Conservation (phyloP, 2,329 filamentous ascomycete species). For the Colletotrichum lupini region DNA sequence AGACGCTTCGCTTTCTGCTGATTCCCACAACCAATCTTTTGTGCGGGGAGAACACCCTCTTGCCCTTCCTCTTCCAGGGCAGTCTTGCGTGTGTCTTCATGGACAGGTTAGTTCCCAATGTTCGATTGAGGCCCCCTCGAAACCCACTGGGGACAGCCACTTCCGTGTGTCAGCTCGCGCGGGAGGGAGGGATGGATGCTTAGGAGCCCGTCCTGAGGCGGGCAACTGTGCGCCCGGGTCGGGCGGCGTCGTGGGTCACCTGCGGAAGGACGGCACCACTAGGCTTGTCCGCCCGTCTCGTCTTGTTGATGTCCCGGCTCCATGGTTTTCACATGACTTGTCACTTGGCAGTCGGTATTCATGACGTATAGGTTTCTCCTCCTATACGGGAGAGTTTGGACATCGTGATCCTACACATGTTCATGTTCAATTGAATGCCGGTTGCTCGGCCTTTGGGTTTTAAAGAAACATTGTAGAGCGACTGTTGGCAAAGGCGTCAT, state of each 20-base stretch:
- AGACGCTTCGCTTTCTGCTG: neutral
- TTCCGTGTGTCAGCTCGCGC: conserved; percentile 30
- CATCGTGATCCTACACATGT: neutral
- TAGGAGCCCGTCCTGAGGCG: neutral
- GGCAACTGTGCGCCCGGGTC: conserved; percentile 25
- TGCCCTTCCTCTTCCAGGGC: neutral
- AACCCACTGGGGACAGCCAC: neutral
- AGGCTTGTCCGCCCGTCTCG: conserved; percentile 13
- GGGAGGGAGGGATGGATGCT: neutral
- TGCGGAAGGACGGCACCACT: conserved; percentile 31
- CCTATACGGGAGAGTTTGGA: neutral
- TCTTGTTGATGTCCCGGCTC: conserved; percentile 14
- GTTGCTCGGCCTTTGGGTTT: no score
- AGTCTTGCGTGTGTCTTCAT: neutral
- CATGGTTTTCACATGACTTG: neutral
- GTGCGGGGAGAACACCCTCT: neutral
- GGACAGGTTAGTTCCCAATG: neutral
- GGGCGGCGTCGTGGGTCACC: conserved; percentile 31
- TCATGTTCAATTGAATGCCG: neutral
- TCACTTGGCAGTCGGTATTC: neutral
- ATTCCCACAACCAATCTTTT: conserved; percentile 6
- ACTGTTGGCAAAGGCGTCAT: no score
- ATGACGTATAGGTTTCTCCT: neutral
- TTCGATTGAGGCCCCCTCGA: neutral
- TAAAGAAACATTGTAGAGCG: no score